Percentiles rank a stretch among this genome's conserved stretches.
Conservation (phyloP, 2,329 filamentous ascomycete genomes). For the Phoma sp. region DNA sequence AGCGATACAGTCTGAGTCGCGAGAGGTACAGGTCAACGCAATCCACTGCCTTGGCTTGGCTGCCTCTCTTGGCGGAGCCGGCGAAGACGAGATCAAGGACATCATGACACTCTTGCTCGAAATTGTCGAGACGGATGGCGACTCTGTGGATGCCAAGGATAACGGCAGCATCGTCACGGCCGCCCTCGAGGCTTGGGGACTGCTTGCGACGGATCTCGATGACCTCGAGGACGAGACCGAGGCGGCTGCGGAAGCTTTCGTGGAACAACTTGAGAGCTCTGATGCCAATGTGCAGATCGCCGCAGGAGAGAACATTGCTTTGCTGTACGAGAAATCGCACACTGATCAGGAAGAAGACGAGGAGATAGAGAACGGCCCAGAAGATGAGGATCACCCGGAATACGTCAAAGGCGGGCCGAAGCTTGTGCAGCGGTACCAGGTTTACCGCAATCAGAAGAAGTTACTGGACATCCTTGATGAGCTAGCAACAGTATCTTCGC, state of each 20-base stretch:
- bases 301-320: conserved; percentile 79
- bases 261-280: conserved; percentile 81
- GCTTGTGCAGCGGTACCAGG: conserved; percentile 68
- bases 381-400: conserved; percentile 54
- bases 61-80: conserved; percentile 76
- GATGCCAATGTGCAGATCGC: conserved; percentile 76
- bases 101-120: conserved; percentile 77
- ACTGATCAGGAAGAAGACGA: conserved; percentile 65
- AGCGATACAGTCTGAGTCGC: conserved; percentile 69
- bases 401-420: conserved; percentile 29
- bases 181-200: conserved; percentile 78
- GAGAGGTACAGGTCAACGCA: conserved; percentile 69
- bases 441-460: conserved; percentile 68
- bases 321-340: conserved; percentile 78
- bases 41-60: conserved; percentile 77
- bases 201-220: conserved; percentile 77
- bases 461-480: conserved; percentile 64
- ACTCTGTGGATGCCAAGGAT: conserved; percentile 73
- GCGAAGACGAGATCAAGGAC: conserved; percentile 70
- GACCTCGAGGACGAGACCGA: conserved; percentile 75
- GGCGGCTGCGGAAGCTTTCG: conserved; percentile 76
- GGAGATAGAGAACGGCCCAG: conserved; percentile 54
- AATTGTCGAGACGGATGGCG: conserved; percentile 79
- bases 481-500: conserved; percentile 66
- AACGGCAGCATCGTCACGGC: conserved; percentile 73